Percentiles rank a stretch among this genome's conserved stretches.
Conservation (phyloP, 2,329 filamentous ascomycete genomes). For the Trichoderma gracile region DNA sequence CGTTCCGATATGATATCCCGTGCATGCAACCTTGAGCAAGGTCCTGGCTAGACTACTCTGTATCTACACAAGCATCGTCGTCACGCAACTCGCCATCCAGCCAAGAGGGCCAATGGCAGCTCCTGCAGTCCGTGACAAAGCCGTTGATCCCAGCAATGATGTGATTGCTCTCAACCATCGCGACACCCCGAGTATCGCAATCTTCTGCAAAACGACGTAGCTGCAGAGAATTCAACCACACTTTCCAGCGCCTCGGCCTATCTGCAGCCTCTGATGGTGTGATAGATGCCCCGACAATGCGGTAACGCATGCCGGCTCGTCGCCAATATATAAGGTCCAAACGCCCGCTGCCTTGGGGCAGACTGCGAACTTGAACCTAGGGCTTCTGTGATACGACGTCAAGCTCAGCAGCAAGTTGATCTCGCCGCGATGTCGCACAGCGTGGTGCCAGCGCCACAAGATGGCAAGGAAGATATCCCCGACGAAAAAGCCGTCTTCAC, state of each 20-base stretch:
- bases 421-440: conserved; percentile 12
- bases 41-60: background rate
- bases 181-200: conserved; percentile 11
- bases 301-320: background rate
- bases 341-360: background rate
- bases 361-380: background rate
- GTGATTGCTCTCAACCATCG: conserved; percentile 22
- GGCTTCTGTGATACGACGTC: background rate
- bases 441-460: background rate
- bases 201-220: background rate
- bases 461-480: background rate
- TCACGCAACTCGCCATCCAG: background rate
- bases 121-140: background rate
- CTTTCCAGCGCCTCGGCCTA: background rate
- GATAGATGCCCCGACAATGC: conserved; percentile 5
- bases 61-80: background rate
- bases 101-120: background rate
- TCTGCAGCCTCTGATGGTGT: background rate
- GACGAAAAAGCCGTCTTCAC: background rate
- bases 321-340: conserved; percentile 1
- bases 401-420: background rate
- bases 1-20: background rate
- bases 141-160: conserved; percentile 11
- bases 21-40: background rate
- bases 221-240: background rate